A percentile compares a stretch with the other conserved stretches of the same genome.
Conservation (phyloP, 345 rosid species). For the Litchi chinensis region DNA sequence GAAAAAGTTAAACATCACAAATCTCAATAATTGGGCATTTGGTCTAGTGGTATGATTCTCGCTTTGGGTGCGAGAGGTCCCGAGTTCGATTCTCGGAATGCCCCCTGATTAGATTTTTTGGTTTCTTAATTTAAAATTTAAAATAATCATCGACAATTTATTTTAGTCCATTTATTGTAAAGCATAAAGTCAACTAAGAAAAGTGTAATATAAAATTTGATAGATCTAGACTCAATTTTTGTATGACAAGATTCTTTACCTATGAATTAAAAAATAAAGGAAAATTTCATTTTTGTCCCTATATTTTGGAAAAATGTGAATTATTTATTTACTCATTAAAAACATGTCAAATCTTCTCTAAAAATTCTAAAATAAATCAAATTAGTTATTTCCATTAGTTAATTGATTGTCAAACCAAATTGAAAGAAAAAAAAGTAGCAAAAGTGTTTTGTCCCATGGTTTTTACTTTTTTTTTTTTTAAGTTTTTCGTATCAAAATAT, state of each 20-base stretch:
- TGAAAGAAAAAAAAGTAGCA: too few relatives aligned
- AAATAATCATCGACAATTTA: background rate
- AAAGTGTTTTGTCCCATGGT: too few relatives aligned
- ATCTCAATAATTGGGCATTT: slow-evolving; percentile 36
- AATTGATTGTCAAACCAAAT: too few relatives aligned
- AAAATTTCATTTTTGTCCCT: too few relatives aligned
- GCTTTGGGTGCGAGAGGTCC: slow-evolving; percentile 67
- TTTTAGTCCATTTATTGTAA: background rate
- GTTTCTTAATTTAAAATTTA: background rate
- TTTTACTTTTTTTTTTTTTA: too few relatives aligned
- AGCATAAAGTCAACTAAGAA: background rate
- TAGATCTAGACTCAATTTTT: background rate
- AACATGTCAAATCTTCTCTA: too few relatives aligned
- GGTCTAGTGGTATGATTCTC: slow-evolving; percentile 66
- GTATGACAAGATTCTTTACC: background rate
- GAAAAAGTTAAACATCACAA: background rate
- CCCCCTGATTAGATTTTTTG: slow-evolving; percentile 22
- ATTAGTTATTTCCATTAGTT: too few relatives aligned
- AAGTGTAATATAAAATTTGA: background rate
- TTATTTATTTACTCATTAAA: too few relatives aligned
- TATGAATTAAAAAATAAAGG: background rate
- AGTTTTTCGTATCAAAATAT: too few relatives aligned
- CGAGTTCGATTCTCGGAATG: slow-evolving; percentile 51
- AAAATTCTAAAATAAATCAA: too few relatives aligned
- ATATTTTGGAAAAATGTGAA: too few relatives aligned